A percentile compares a stretch with the other conserved stretches of the same genome.
phyloP scores from a whole-genome alignment of 2,329 filamentous ascomycete species.

The Ascochyta clinopodiicola region DNA sequence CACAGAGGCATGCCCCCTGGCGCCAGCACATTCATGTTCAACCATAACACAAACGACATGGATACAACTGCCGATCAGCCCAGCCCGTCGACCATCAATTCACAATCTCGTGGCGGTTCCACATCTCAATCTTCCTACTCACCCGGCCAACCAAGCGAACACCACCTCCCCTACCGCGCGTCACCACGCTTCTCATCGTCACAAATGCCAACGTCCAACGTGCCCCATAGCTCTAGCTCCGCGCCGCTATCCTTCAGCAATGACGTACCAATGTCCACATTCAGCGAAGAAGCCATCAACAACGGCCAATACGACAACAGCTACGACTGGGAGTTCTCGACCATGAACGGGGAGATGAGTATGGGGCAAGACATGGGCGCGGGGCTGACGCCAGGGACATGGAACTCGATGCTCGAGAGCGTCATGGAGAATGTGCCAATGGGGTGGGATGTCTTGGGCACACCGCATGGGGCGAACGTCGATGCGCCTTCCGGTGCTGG shows the following conservation, averaged over 20 bases:
- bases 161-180: conserved; percentile 37
- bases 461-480: conserved; percentile 5
- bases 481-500: background rate
- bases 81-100: conserved; percentile 44
- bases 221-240: background rate
- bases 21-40: conserved; percentile 20
- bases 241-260: background rate
- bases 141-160: conserved; percentile 34
- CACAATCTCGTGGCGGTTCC: conserved; percentile 39
- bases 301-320: conserved; percentile 26
- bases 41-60: conserved; percentile 40
- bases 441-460: conserved; percentile 37
- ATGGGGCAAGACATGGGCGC: conserved; percentile 22
- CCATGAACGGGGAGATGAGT: conserved; percentile 14
- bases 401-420: conserved; percentile 47
- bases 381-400: conserved; percentile 42
- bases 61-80: conserved; percentile 44
- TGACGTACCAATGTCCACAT: conserved; percentile 17
- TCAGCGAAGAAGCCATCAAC: conserved; percentile 9
- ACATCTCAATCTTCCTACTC: conserved; percentile 48
- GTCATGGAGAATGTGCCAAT: conserved; percentile 32
- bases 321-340: conserved; percentile 45
- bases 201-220: background rate
- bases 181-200: conserved; percentile 30
- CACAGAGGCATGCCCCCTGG: conserved; percentile 3